A percentile compares a stretch with the other conserved stretches of the same genome.
Conservation (phyloP, 306 rosid species). For the Glycine latifolia region DNA sequence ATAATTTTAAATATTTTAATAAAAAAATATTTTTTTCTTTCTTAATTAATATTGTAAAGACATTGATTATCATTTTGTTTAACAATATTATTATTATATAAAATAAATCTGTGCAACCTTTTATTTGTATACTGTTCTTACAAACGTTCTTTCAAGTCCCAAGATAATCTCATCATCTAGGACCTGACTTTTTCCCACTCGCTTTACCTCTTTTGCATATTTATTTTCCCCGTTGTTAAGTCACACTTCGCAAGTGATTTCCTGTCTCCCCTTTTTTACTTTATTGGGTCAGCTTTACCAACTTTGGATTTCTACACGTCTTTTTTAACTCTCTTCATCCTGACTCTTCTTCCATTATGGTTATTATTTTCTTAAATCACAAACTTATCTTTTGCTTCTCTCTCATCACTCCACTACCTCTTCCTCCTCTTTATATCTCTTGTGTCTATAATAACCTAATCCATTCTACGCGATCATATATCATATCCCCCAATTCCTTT, state of each 20-base stretch:
- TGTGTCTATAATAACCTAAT: conserved; percentile 55
- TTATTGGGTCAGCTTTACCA: conserved; percentile 57
- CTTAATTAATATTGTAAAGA: too few relatives aligned
- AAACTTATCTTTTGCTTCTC: conserved; percentile 52
- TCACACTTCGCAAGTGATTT: conserved; percentile 74
- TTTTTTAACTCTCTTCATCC: conserved; percentile 24
- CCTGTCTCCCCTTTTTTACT: conserved; percentile 62
- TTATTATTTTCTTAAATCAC: conserved; percentile 51
- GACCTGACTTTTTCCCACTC: conserved; percentile 51
- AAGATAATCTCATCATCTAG: conserved; percentile 48
- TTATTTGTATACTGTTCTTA: conserved; percentile 16
- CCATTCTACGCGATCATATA: conserved; percentile 42
- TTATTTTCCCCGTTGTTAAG: conserved; percentile 62
- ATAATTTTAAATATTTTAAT: too few relatives aligned
- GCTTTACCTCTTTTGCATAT: conserved; percentile 18
- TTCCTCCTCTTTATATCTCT: conserved; percentile 40
- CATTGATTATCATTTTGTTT: too few relatives aligned
- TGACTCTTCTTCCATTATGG: conserved; percentile 52
- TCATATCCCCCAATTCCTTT: background rate
- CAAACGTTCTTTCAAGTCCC: conserved; percentile 71
- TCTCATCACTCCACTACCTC: conserved; percentile 32
- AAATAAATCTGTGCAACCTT: background rate
- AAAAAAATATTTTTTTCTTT: too few relatives aligned
- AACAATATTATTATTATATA: too few relatives aligned
- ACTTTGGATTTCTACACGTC: conserved; percentile 61